These are phyloP conservation scores for Rhododendron molle DNA, from an alignment of 148 eudicot species.

Conservation along the genomic window DNA sequence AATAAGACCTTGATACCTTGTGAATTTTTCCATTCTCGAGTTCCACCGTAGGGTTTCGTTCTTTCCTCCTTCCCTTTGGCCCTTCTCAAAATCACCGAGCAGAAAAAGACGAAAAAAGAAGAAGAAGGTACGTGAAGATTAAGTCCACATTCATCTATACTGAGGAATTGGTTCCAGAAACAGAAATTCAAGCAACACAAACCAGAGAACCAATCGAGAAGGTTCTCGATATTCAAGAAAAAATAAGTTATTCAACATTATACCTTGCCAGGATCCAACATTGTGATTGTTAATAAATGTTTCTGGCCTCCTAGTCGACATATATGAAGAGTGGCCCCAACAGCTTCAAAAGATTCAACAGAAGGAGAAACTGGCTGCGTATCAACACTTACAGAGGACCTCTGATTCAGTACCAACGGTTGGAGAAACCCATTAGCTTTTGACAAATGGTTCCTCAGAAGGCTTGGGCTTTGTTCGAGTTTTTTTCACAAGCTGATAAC, in stretches of 20 bases:
- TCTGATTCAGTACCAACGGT: background rate
- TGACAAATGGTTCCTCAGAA: constrained; percentile 13
- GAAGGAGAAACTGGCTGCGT: background rate
- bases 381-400: background rate
- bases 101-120: background rate
- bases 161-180: background rate
- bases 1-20: constrained; percentile 8
- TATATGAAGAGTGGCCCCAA: background rate
- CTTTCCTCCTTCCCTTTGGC: constrained; percentile 22
- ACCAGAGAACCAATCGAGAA: too few relatives aligned
- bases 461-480: constrained; percentile 13
- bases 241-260: background rate
- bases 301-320: constrained; percentile 2
- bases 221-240: background rate
- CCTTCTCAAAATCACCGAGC: constrained; percentile 13
- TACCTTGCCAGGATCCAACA: constrained; percentile 21
- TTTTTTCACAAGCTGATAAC: constrained; percentile 37
- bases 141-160: background rate
- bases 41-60: constrained; percentile 20
- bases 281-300: constrained; percentile 8
- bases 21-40: constrained; percentile 28
- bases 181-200: constrained; percentile 4
- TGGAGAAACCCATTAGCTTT: background rate
- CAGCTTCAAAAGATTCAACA: background rate
- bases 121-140: background rate